These are phyloP conservation scores for Durio zibethinus DNA, from an alignment of 345 rosid genomes.

Conservation along the genomic window DNA sequence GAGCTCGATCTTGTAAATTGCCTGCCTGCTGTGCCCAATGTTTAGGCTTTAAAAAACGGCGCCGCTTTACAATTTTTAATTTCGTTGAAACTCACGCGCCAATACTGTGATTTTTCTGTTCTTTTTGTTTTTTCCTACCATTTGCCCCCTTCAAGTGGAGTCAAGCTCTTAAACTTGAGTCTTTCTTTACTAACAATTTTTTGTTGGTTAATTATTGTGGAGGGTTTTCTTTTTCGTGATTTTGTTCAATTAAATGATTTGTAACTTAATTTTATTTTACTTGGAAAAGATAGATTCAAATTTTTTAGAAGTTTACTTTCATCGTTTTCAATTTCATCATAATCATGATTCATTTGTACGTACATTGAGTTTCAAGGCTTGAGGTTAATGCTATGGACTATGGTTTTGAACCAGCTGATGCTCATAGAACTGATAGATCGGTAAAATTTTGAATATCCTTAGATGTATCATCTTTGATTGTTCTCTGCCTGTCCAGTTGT, in stretches of 20 bases:
- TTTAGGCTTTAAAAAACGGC: background rate
- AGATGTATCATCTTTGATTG: background rate
- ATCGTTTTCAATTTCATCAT: too few relatives aligned
- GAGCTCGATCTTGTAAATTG: background rate
- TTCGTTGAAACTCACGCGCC: background rate
- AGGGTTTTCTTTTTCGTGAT: background rate
- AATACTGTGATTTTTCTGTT: background rate
- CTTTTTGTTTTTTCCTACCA: too few relatives aligned
- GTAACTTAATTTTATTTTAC: too few relatives aligned
- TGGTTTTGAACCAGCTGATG: constrained; percentile 82
- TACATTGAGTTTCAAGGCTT: constrained; percentile 74
- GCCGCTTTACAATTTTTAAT: background rate
- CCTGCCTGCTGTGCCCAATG: background rate
- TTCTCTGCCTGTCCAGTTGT: background rate
- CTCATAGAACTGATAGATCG: constrained; percentile 94
- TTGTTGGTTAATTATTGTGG: too few relatives aligned
- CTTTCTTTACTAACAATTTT: too few relatives aligned
- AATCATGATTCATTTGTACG: too few relatives aligned
- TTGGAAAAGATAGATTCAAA: too few relatives aligned
- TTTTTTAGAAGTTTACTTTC: too few relatives aligned
- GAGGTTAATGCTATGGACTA: constrained; percentile 83
- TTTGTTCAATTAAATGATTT: too few relatives aligned
- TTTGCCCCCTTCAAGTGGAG: too few relatives aligned
- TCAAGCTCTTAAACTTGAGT: too few relatives aligned
- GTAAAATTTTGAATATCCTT: constrained; percentile 35